These are phyloP conservation scores for Jamesozyma spencerorum DNA, from an alignment of 805 yeast genomes.

Conservation along the genomic window DNA sequence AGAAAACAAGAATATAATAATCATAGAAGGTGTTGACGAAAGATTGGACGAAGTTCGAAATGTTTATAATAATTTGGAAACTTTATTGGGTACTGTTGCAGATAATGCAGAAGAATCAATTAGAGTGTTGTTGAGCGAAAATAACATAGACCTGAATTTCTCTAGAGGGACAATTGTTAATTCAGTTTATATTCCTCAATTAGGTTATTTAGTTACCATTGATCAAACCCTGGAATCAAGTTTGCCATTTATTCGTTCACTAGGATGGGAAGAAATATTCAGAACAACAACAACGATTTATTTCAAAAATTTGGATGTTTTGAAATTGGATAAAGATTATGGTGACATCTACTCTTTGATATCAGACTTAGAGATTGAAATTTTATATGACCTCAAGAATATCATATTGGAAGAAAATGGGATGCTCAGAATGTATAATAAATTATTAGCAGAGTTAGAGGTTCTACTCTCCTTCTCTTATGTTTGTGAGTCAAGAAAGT, in stretches of 20 bases:
- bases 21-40: conserved; percentile 26
- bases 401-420: conserved; percentile 10
- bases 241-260: conserved; percentile 1
- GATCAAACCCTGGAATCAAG: conserved; percentile 7
- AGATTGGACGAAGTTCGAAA: conserved; percentile 23
- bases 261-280: conserved; percentile 33
- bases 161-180: conserved; percentile 18
- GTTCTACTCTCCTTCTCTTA: conserved; percentile 31
- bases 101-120: conserved; percentile 5
- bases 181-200: conserved; percentile 38
- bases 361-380: conserved; percentile 36
- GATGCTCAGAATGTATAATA: conserved; percentile 14
- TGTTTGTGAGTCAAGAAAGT: conserved; percentile 23
- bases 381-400: conserved; percentile 28
- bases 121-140: no score
- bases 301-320: conserved; percentile 29
- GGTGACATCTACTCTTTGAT: conserved; percentile 37
- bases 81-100: conserved; percentile 19
- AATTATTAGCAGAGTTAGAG: conserved; percentile 31
- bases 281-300: conserved; percentile 31
- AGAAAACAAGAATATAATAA: conserved; percentile 21
- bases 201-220: conserved; percentile 34
- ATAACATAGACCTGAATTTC: background rate
- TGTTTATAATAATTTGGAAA: conserved; percentile 29
- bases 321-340: conserved; percentile 29